phyloP scores from a whole-genome alignment of 768 basidiomycete species.

The Mrakia gelida region DNA sequence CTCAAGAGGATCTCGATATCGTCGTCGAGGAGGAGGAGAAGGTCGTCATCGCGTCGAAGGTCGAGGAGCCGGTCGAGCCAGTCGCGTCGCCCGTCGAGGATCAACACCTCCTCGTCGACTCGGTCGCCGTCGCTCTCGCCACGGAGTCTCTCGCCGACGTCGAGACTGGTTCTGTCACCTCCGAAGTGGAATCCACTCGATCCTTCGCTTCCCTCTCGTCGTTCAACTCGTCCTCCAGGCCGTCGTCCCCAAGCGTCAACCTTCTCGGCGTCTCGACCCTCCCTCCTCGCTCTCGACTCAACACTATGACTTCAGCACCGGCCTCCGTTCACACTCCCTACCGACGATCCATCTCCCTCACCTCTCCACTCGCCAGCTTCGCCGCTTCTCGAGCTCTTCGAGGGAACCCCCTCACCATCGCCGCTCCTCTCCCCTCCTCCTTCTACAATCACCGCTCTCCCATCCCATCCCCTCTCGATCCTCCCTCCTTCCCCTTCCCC shows the following conservation, averaged over 20 bases:
- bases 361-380: neutral
- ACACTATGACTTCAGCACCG: neutral
- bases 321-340: neutral
- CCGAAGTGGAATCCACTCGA: neutral
- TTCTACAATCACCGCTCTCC: neutral
- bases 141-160: neutral
- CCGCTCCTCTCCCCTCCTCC: neutral
- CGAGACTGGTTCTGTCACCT: neutral
- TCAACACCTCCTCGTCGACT: no score
- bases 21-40: neutral
- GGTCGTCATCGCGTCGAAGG: neutral
- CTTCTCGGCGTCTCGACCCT: neutral
- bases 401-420: neutral
- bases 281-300: neutral
- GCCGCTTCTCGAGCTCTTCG: neutral
- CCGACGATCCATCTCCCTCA: neutral
- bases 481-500: conserved; percentile 10
- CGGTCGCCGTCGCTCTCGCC: neutral
- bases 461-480: conserved; percentile 6
- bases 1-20: neutral
- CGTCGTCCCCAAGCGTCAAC: neutral
- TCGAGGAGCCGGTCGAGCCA: neutral
- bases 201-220: neutral
- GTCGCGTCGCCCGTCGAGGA: neutral
- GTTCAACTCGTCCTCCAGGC: neutral